Evolutionary conservation across 2,329 filamentous ascomycete genomes (phyloP), one percentile per base, ranked within the genome.

Genomic region (Ciborinia camelliae): DNA sequence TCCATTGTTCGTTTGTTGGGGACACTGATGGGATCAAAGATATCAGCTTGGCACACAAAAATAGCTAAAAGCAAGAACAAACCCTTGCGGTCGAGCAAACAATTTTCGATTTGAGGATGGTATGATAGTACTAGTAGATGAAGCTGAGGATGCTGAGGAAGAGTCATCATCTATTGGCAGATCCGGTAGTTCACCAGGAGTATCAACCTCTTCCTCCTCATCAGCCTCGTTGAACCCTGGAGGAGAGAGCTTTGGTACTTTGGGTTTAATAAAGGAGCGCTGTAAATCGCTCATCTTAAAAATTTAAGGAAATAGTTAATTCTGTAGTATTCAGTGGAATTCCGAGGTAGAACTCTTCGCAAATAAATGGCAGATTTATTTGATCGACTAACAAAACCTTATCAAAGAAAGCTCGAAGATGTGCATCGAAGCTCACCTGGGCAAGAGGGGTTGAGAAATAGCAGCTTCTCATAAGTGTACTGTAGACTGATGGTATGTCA

Each of bases 51-150:
- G 26, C 18, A 47, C 63, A 18, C 30, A 30, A 58, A 30, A 12
- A 45, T 58, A 57, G 37, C 50, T 14, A 54, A 52, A 64, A 51
- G 70, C 65, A 62, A 65, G 55, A 64, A 79, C 79, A 73, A 80
- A 90, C 89, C 86, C 83, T 78, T 84, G 82, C 54, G 88, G 86
- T 69, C 88, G 83, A 65, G 89, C 89, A 78, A 92, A 92, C 48
- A 92, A 80, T 68, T 88, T 88, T 71, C 88, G 86, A 70, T 85
- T 89, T 8, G 86, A 85, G 5, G 90, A 90, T 0, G 93, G 92
- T 68, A 92, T 89, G 67, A 98, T 84, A n/a, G 94, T 98, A 32
- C 93, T 92, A 4, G 92, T 92, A 1, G 93, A 97, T 4, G 93
- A 96, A 18, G 90, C 85, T 8, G 87, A 89, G 0, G 88, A 90